Base-by-base conservation (phyloP, 352 stramenopile genomes). In the Phytophthora constricta region DNA sequence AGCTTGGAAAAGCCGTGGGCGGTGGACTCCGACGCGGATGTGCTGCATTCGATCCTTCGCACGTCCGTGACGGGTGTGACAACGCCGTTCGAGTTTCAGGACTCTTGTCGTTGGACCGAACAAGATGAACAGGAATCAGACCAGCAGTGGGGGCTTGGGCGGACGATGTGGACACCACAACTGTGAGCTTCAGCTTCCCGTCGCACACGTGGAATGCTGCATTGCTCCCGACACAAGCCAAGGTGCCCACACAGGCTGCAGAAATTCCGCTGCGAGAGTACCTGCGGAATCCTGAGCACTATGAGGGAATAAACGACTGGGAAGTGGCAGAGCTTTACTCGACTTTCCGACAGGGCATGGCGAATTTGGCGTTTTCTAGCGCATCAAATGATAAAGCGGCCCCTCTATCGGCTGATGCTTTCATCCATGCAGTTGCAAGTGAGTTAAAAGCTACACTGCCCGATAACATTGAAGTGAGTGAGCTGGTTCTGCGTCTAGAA, bases 151-250 rank as follows among this genome's bases (percentile, higher is more conserved):
- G 56, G 42, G 60, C 60, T 0, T 74, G 59, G 63, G 39, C 59
- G 20, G 62, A 81, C 25, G 73, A 81, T 14, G 65, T 81, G 41
- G 73, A 81, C 59, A 76, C 73, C n/a, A 77, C 74, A 19, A 74
- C 59, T 4, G 66, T 77, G 23, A 72, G 57, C 22, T 63, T 81
- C 47, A 78, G 76, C 23, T 79, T 76, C 16, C 60, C 57, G 8
- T 65, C 67, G 7, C 65, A 73, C 45, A 59, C 71, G 13, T 84
- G 76, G 76, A 79, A 67, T n/a, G 27, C 16, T 5, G 45, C 59
- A 22, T 17, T 82, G 5, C 45, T 77, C 19, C 52, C 41, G 23
- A 71, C 39, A 11, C 42, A 68, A 28, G 31, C 34, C 22, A 46
- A 5, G 17, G 34, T 20, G 9, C 51, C 54, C 5, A 58, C 37